Percentiles rank a stretch among this genome's conserved stretches.
Evolutionary conservation across 2,329 filamentous ascomycete species (phyloP).

Genomic region (Aspergillus sp.): DNA sequence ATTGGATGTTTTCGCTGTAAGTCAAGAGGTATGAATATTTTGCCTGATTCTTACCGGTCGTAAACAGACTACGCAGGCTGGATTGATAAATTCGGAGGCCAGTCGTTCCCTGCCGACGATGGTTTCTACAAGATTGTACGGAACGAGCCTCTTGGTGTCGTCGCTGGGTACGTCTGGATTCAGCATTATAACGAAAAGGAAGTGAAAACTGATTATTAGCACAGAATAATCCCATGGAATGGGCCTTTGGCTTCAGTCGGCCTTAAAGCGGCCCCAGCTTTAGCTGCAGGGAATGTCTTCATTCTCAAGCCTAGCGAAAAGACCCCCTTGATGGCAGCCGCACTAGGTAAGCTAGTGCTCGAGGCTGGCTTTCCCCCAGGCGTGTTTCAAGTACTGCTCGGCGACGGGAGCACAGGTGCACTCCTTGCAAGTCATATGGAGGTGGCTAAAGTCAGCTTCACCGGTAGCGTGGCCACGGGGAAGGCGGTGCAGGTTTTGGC

Average conservation of each 20-base stretch:
- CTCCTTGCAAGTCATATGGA: background rate
- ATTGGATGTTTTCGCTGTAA: slow-evolving; percentile 64
- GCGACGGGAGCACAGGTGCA: background rate
- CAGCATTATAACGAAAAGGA: too few relatives aligned
- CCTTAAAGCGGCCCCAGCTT: slow-evolving; percentile 75
- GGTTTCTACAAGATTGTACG: slow-evolving; percentile 2
- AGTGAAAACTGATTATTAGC: too few relatives aligned
- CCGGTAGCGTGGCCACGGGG: background rate
- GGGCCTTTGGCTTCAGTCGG: slow-evolving; percentile 79
- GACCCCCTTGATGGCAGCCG: slow-evolving; percentile 67
- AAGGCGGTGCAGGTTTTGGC: background rate
- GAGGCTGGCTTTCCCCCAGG: background rate
- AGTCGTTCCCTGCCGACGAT: slow-evolving; percentile 55
- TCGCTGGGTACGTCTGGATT: background rate
- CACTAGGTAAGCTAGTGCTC: slow-evolving; percentile 66
- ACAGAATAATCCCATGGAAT: slow-evolving; percentile 77
- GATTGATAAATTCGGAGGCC: slow-evolving; percentile 91
- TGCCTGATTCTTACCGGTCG: too few relatives aligned
- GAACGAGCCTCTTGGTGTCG: slow-evolving; percentile 67
- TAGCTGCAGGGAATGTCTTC: slow-evolving; percentile 61
- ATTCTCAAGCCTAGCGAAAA: slow-evolving; percentile 68
- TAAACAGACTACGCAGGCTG: slow-evolving; percentile 72
- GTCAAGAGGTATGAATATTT: background rate
- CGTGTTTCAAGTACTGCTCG: background rate
- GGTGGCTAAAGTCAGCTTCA: background rate